A percentile compares a stretch with the other conserved stretches of the same genome.
Evolutionary conservation across 345 rosid species (phyloP).

Genomic region (Eucalyptus brandiana): DNA sequence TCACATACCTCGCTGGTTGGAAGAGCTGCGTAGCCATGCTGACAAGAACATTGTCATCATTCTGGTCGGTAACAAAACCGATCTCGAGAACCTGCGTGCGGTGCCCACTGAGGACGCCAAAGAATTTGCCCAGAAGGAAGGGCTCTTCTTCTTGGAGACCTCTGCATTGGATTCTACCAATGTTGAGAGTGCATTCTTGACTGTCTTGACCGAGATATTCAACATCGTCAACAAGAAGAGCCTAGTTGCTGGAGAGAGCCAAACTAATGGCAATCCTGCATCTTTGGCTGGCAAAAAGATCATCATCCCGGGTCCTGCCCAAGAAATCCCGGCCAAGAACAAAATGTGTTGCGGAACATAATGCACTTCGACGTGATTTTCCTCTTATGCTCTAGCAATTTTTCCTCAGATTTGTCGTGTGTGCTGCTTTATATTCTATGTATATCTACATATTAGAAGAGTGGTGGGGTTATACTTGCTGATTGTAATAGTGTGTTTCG

Average conservation of each 20-base stretch:
- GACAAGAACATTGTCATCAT: constrained; percentile 18
- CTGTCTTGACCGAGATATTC: constrained; percentile 10
- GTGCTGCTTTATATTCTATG: background rate
- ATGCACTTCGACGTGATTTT: background rate
- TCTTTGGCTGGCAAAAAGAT: constrained; percentile 11
- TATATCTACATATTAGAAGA: background rate
- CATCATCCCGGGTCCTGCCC: constrained; percentile 4
- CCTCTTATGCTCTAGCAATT: background rate
- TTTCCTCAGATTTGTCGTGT: background rate
- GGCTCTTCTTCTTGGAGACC: constrained; percentile 34
- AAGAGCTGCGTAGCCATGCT: constrained; percentile 22
- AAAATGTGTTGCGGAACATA: background rate
- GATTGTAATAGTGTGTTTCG: background rate
- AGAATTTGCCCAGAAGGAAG: constrained; percentile 24
- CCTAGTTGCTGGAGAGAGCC: background rate
- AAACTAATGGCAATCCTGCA: constrained; percentile 4
- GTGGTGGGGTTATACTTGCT: background rate
- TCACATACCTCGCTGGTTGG: constrained; percentile 35
- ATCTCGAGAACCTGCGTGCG: constrained; percentile 25
- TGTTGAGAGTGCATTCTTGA: constrained; percentile 18
- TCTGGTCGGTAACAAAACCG: constrained; percentile 38
- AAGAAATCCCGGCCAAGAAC: constrained; percentile 3
- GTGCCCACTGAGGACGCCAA: constrained; percentile 24
- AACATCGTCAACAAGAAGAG: constrained; percentile 8
- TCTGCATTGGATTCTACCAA: constrained; percentile 32